Evolutionary conservation across 495 filamentous ascomycete genomes (phyloP), one percentile per base, ranked within the genome.

Genomic region (Evernia prunastri): DNA sequence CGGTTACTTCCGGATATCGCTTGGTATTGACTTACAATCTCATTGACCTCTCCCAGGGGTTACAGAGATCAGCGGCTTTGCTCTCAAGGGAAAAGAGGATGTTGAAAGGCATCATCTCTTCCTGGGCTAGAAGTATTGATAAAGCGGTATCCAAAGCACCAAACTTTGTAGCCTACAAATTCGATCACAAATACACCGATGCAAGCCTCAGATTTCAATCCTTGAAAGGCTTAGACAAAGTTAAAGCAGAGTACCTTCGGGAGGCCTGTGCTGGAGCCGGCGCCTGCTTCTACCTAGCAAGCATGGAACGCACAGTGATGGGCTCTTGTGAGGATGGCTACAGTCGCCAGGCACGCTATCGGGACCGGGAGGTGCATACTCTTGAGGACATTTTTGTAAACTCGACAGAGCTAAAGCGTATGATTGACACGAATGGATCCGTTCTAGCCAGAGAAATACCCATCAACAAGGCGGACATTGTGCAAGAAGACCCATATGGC

Each of bases 401-500:
- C 6, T 12, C 6, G 36, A 37, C 36, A 6, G 36, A 37, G 36
- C 36, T 37, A 37, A 37, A 37, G 36, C 36, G 36, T 37, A 37
- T 37, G 36, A 37, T 37, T 37, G 36, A 37, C 36, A 6, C 12
- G 6, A 12, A 37, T 7, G 36, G 36, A 37, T 37, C 36, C 12
- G 7, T 37, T 12, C 36, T 37, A 37, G 36, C 36, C 36, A 6
- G 36, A 37, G 36, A 37, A 7, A 37, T 37, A 37, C 12, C 6
- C 36, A 57, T 77, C 61, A 63, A 71, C 12, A 63, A 74, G 42
- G 66, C 73, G 12, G 23, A 69, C 31, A 72, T 79, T 43, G 49
- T 79, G 39, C 66, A 73, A 40, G 57, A 67, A 43, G 67, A 75
- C 42, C 63, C 70, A 18, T 79, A 75, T 59, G 59, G 67, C n/a